A percentile compares a stretch with the other conserved stretches of the same genome.
Conservation (phyloP, 495 filamentous ascomycete genomes). For the Penicillium taxi region DNA sequence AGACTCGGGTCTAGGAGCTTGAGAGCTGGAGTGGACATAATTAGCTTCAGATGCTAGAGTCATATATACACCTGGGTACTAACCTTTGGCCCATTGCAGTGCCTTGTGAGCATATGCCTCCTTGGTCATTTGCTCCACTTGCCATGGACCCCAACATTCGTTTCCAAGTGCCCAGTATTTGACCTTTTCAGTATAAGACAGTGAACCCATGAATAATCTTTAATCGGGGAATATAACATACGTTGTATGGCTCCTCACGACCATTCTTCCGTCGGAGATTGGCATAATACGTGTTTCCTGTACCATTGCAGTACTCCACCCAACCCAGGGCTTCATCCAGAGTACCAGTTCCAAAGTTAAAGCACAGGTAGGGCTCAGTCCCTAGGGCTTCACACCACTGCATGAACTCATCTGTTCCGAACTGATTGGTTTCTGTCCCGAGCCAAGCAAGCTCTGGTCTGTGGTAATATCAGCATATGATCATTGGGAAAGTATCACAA, state of each 20-base stretch:
- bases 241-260: constrained; percentile 61
- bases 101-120: constrained; percentile 70
- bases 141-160: constrained; percentile 73
- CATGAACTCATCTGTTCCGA: constrained; percentile 80
- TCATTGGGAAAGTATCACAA: neutral
- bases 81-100: constrained; percentile 67
- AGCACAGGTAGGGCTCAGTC: constrained; percentile 63
- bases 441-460: constrained; percentile 70
- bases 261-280: constrained; percentile 68
- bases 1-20: constrained; percentile 65
- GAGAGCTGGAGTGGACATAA: constrained; percentile 37
- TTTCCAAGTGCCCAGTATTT: constrained; percentile 66
- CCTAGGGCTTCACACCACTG: constrained; percentile 63
- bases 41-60: constrained; percentile 1
- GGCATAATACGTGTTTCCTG: constrained; percentile 65
- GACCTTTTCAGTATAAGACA: constrained; percentile 24
- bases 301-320: constrained; percentile 76
- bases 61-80: neutral
- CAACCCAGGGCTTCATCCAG: constrained; percentile 68
- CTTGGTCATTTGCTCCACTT: constrained; percentile 66
- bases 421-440: constrained; percentile 64
- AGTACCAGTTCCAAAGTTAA: constrained; percentile 70
- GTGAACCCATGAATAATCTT: neutral
- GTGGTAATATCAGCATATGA: neutral
- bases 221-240: constrained; percentile 15